phyloP scores from a whole-genome alignment of 768 basidiomycete genomes.

The Phaffia tasmanica region DNA sequence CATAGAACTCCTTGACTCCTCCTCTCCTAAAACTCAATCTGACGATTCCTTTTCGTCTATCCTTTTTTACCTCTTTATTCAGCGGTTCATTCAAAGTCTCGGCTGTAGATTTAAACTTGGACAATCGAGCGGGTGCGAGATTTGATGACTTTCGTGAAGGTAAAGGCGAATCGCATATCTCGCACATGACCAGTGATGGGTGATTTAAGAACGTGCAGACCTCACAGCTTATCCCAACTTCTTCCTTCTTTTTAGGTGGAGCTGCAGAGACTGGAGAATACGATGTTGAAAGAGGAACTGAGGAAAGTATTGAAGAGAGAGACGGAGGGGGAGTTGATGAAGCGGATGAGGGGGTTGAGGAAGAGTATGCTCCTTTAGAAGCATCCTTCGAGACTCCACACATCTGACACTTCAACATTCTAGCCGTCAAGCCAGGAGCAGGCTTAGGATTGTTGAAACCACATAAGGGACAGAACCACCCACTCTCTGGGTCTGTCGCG shows the following conservation, averaged over 20 bases:
- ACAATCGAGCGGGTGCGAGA: conserved; percentile 28
- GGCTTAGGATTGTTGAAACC: conserved; percentile 19
- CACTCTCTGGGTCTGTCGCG: background rate
- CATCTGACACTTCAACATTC: conserved; percentile 20
- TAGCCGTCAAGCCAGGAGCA: conserved; percentile 17
- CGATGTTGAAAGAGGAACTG: conserved; percentile 36
- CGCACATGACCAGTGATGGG: conserved; percentile 59
- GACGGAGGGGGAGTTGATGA: conserved; percentile 33
- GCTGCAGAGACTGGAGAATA: conserved; percentile 31
- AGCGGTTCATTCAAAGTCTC: background rate
- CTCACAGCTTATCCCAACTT: conserved; percentile 52
- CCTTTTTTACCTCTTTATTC: background rate
- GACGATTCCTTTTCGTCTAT: conserved; percentile 40
- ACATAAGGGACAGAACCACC: conserved; percentile 23
- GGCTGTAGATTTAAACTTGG: background rate
- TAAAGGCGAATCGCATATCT: conserved; percentile 70
- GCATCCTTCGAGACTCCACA: conserved; percentile 20
- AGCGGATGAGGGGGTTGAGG: conserved; percentile 36
- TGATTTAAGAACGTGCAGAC: conserved; percentile 91
- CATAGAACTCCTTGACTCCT: conserved; percentile 74
- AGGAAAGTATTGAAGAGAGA: conserved; percentile 23
- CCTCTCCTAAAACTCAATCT: conserved; percentile 85
- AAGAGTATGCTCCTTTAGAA: background rate
- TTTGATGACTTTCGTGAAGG: conserved; percentile 36
- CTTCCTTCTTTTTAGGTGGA: conserved; percentile 26